Evolutionary conservation across 1,284 basidiomycete genomes (phyloP), one percentile per base, ranked within the genome.

Genomic region (Austropuccinia psidii): DNA sequence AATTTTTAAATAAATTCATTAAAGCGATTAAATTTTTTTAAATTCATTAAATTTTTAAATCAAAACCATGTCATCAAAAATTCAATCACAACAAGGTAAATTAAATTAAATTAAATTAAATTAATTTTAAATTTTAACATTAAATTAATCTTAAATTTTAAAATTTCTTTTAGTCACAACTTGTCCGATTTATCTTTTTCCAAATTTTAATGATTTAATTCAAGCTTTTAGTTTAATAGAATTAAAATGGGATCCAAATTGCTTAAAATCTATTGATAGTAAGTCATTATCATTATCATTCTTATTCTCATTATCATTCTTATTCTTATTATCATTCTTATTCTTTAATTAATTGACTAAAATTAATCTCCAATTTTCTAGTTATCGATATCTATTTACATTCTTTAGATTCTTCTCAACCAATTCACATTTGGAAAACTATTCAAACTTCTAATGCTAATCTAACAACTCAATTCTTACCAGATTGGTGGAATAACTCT

Each of bases 401-500:
- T 27, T 72, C 69, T 6, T 17, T 72, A 45, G 69, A 72, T 21
- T 43, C 37, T 4, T 43, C 58, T 29, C 45, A 50, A 37, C 69
- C 69, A 27, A 72, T 72, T 39, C 69, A 72, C 27, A 39, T 72
- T 19, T 72, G 69, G 69, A 61, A 72, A 49, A 60, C 58, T 35
- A 58, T 72, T 33, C 47, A 41, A 9, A 58, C 58, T n/a, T 72
- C 69, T 17, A 49, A 33, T 31, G 31, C 29, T 24, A 41, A 72
- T 35, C 24, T 72, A 6, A 27, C 69, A 17, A 62, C 69, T 17
- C 43, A 57, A 13, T 62, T 72, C 69, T 37, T 52, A 0, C 69
- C 69, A 4, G 55, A 57, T 8, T 72, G 69, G 69, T 72, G 69
- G 69, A 72, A 72, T 31, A 62, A 47, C 41, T 62, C 69, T 33